Evolutionary conservation across 768 basidiomycete species (phyloP), one percentile per base, ranked within the genome.

Genomic region (Vishniacozyma victoriae): DNA sequence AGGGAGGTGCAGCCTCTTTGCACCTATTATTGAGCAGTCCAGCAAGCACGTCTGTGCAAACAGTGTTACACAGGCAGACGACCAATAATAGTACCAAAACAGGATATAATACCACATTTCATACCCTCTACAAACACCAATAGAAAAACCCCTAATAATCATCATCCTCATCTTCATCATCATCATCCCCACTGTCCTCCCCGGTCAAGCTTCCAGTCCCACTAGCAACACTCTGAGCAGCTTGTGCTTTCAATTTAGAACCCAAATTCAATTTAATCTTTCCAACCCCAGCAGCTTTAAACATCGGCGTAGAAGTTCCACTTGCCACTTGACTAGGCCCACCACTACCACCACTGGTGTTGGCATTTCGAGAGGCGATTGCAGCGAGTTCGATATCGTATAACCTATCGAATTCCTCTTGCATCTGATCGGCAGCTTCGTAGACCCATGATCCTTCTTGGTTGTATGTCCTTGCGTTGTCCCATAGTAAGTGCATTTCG

Each of bases 371-470:
- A 16, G 23, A 35, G n/a, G 26, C 45, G 38, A 20, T n/a, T 25
- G 35, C 18, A 55, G 50, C 41, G 4, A 64, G 48, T 39, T 69
- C 59, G 50, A 79, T 79, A 35, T 82, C 78, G 62, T 83, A 88
- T 7, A 83, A 76, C 22, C 80, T 76, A 51, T 85, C 79, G 69
- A 92, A 90, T 41, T 83, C 82, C 66, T 85, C 86, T 74, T 93
- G 86, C 86, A 92, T 88, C 75, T 89, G 87, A 41, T 88, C 86
- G 6, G 93, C 91, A 53, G 93, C 89, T 52, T 86, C 78, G 72
- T 91, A 93, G 29, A 95, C 90, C 86, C 87, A 89, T 0, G 89
- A 92, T 1, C 86, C 89, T 72, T 93, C 89, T 71, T 86, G 84
- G 70, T 96, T 96, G 77, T 89, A 97, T 36, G 82, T 86, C 60